These are phyloP conservation scores for Clonostachys sp. DNA, from an alignment of 2,329 filamentous ascomycete genomes.

Conservation along the genomic window DNA sequence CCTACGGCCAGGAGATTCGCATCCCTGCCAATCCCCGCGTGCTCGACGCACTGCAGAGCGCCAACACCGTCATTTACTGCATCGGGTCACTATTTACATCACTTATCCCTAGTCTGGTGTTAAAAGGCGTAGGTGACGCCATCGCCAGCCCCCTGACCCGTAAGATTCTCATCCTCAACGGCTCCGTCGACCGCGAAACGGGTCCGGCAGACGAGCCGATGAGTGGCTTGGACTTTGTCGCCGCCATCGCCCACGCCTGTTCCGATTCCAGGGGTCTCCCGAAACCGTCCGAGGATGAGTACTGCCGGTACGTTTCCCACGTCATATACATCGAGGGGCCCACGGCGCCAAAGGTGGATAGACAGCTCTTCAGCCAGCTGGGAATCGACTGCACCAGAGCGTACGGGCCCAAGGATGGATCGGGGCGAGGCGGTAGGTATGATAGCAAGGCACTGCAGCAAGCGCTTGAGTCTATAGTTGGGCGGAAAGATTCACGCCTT, in stretches of 20 bases:
- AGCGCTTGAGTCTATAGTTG: constrained; percentile 73
- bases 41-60: constrained; percentile 58
- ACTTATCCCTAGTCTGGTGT: constrained; percentile 75
- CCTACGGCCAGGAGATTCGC: constrained; percentile 93
- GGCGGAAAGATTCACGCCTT: constrained; percentile 36
- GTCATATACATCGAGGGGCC: constrained; percentile 73
- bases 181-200: constrained; percentile 80
- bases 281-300: constrained; percentile 36
- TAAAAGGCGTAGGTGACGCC: constrained; percentile 67
- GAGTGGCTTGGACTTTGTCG: constrained; percentile 75
- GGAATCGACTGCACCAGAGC: constrained; percentile 76
- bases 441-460: constrained; percentile 71
- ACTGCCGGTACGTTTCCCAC: constrained; percentile 73
- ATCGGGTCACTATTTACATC: constrained; percentile 94
- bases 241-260: constrained; percentile 71
- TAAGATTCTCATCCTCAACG: constrained; percentile 84
- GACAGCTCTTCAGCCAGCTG: constrained; percentile 52
- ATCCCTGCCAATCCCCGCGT: constrained; percentile 81
- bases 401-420: constrained; percentile 59
- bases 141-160: constrained; percentile 36
- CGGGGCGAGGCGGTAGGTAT: constrained; percentile 52
- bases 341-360: constrained; percentile 67
- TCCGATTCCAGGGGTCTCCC: constrained; percentile 57
- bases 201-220: constrained; percentile 63
- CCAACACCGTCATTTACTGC: constrained; percentile 76